A percentile compares a stretch with the other conserved stretches of the same genome.
Evolutionary conservation across 768 basidiomycete species (phyloP).

Genomic region (Collybia mongolica): DNA sequence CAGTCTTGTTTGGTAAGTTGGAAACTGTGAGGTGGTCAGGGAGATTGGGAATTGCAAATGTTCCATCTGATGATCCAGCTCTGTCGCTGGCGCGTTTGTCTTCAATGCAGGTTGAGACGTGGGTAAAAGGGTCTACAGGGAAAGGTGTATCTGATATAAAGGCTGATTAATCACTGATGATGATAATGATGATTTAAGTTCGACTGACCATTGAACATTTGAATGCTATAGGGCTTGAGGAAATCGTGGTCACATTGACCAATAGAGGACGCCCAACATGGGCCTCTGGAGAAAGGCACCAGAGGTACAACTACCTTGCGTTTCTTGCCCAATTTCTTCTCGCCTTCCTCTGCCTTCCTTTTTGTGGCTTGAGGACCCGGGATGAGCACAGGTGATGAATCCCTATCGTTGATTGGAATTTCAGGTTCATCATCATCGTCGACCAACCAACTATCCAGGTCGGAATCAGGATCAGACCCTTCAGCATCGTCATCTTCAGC

Average conservation of each 20-base stretch:
- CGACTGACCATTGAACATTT: constrained; percentile 76
- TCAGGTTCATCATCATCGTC: constrained; percentile 65
- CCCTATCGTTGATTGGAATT: constrained; percentile 38
- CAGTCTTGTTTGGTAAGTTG: constrained; percentile 9
- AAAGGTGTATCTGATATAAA: constrained; percentile 58
- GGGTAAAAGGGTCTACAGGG: constrained; percentile 79
- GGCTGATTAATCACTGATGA: constrained; percentile 5
- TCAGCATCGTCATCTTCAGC: constrained; percentile 62
- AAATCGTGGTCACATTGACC: constrained; percentile 68
- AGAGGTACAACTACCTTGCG: constrained; percentile 77
- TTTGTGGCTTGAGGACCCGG: constrained; percentile 42
- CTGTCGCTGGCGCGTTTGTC: constrained; percentile 29
- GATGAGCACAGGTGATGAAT: constrained; percentile 34
- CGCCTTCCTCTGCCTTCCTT: constrained; percentile 60
- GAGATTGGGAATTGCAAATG: constrained; percentile 48
- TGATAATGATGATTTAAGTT: background rate
- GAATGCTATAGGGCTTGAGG: constrained; percentile 74
- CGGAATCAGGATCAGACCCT: constrained; percentile 66
- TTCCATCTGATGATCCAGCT: constrained; percentile 17
- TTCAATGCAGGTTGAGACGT: constrained; percentile 50
- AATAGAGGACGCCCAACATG: constrained; percentile 72
- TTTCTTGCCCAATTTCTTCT: constrained; percentile 59
- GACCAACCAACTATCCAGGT: constrained; percentile 77
- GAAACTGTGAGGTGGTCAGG: constrained; percentile 31
- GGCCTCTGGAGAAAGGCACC: constrained; percentile 80